Conservation (phyloP, 352 stramenopile species). For the Pythium vanterpoolii region DNA sequence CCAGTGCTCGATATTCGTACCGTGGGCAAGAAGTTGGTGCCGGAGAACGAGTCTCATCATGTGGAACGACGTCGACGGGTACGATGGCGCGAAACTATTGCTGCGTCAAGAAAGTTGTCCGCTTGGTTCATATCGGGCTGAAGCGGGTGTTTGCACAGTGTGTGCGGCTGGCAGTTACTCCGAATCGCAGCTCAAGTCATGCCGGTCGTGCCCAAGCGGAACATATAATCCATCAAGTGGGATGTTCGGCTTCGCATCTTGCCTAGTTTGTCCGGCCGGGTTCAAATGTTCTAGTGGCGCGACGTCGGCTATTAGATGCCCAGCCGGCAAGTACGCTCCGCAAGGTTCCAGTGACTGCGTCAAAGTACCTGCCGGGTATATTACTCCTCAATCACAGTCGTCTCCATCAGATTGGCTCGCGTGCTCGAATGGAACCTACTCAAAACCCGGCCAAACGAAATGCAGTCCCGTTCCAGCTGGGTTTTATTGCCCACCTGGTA, state of each 20-base stretch:
- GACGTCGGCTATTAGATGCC: constrained; percentile 26
- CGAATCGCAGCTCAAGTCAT: constrained; percentile 29
- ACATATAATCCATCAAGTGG: constrained; percentile 41
- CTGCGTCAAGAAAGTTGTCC: constrained; percentile 40
- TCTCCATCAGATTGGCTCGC: constrained; percentile 28
- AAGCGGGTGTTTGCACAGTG: constrained; percentile 24
- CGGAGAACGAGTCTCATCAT: constrained; percentile 40
- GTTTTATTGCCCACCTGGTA: constrained; percentile 34
- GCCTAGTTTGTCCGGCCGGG: constrained; percentile 39
- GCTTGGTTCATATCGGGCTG: constrained; percentile 23
- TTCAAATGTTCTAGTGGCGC: constrained; percentile 34
- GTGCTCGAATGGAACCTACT: constrained; percentile 53
- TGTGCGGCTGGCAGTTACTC: constrained; percentile 44
- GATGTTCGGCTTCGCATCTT: constrained; percentile 23
- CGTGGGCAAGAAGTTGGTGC: constrained; percentile 52
- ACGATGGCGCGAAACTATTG: constrained; percentile 42
- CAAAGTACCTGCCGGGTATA: constrained; percentile 45
- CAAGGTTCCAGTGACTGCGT: constrained; percentile 28
- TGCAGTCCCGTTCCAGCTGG: constrained; percentile 42
- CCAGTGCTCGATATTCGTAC: constrained; percentile 36
- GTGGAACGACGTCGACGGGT: constrained; percentile 51
- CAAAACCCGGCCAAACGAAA: constrained; percentile 40
- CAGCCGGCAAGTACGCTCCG: constrained; percentile 36
- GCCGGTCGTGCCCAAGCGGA: constrained; percentile 35
- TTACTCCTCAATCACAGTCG: constrained; percentile 27